These are phyloP conservation scores for Salvia hispanica DNA, from an alignment of 257 asterid species.

Conservation along the genomic window DNA sequence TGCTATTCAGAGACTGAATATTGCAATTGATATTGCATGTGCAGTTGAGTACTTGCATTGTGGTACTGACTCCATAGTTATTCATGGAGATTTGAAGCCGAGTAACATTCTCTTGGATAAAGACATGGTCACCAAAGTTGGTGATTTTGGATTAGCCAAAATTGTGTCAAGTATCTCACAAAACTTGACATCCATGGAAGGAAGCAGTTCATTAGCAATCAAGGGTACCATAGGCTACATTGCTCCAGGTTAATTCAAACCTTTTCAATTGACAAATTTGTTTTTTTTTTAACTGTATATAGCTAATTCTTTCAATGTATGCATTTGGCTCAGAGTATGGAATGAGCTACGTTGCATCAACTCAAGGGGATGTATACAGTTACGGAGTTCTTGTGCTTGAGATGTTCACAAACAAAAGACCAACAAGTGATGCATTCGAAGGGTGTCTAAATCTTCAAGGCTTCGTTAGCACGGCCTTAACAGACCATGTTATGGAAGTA, in stretches of 20 bases:
- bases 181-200: neutral
- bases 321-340: neutral
- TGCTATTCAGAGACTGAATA: conserved; percentile 7
- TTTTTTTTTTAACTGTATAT: neutral
- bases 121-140: neutral
- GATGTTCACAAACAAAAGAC: neutral
- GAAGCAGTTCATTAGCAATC: conserved; percentile 26
- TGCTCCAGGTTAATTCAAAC: neutral
- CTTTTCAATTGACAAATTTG: no score
- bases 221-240: neutral
- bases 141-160: no score
- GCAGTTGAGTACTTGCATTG: conserved; percentile 12
- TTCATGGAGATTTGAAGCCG: conserved; percentile 30
- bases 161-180: neutral
- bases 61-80: conserved; percentile 19
- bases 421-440: neutral
- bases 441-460: neutral
- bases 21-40: conserved; percentile 32
- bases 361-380: conserved; percentile 5
- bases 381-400: neutral
- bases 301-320: neutral
- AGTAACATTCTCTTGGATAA: conserved; percentile 1
- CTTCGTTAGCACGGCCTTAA: neutral
- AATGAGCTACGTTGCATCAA: neutral
- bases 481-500: neutral